Percentiles rank a stretch among this genome's conserved stretches.
phyloP scores from a whole-genome alignment of 2,329 filamentous ascomycete genomes.

The Nannizzia gypsea region DNA sequence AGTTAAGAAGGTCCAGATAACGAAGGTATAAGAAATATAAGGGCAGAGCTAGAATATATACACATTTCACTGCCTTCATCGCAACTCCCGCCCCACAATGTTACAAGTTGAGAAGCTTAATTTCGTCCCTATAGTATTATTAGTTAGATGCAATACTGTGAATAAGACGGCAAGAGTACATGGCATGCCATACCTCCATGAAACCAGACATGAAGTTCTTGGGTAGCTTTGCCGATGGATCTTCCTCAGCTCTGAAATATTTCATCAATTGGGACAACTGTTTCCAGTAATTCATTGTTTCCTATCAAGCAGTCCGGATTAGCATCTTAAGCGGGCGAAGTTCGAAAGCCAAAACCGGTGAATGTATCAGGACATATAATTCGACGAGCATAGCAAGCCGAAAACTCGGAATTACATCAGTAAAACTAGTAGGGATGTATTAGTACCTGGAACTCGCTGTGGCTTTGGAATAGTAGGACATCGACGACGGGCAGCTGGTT shows the following conservation, averaged over 20 bases:
- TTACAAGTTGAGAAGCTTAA: constrained; percentile 9
- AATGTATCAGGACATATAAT: too few relatives aligned
- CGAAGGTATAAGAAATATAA: neutral
- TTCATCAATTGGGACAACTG: constrained; percentile 91
- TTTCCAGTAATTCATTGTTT: constrained; percentile 99
- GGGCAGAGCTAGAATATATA: constrained; percentile 9
- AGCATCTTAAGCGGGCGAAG: neutral
- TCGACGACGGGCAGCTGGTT: constrained; percentile 81
- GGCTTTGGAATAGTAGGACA: constrained; percentile 78
- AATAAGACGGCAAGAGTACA: neutral
- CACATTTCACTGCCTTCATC: constrained; percentile 9
- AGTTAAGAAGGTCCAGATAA: neutral
- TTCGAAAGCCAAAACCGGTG: too few relatives aligned
- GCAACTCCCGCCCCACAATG: neutral
- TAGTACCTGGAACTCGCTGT: constrained; percentile 82
- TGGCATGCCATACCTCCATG: constrained; percentile 59
- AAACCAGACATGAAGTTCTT: constrained; percentile 89
- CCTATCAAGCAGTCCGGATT: constrained; percentile 43
- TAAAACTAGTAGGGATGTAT: too few relatives aligned
- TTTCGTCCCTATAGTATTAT: constrained; percentile 16
- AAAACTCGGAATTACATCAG: too few relatives aligned
- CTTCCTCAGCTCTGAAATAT: constrained; percentile 86
- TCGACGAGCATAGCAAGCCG: too few relatives aligned
- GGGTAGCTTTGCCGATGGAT: constrained; percentile 62
- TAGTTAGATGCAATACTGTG: neutral